Percentiles rank a stretch among this genome's conserved stretches.
Conservation (phyloP, 768 basidiomycete species). For the Bullera alba region DNA sequence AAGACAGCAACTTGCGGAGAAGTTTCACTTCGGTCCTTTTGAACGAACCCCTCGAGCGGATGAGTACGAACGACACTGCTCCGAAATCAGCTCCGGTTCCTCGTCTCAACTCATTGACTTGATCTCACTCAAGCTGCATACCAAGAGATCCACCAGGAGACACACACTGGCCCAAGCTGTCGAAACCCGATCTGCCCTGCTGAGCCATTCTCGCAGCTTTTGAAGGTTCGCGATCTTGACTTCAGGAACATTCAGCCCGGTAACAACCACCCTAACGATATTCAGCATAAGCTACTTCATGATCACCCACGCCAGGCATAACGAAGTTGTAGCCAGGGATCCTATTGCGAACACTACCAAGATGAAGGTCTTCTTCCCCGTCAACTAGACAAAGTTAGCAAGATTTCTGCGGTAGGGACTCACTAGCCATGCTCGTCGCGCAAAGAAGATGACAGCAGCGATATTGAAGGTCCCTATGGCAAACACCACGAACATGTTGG, state of each 20-base stretch:
- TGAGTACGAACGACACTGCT: not conserved
- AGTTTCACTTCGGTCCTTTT: not conserved
- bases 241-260: not conserved
- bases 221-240: not conserved
- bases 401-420: not conserved
- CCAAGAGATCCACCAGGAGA: not conserved
- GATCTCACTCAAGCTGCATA: not conserved
- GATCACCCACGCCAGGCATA: not conserved
- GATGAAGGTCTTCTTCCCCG: not conserved
- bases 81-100: not conserved
- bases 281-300: not conserved
- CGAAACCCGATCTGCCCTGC: too few relatives aligned
- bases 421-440: constrained; percentile 12
- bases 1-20: not conserved
- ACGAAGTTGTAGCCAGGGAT: not conserved
- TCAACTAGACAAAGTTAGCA: not conserved
- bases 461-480: constrained; percentile 9
- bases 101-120: too few relatives aligned
- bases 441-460: constrained; percentile 10
- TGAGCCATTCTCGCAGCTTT: not conserved
- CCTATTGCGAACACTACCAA: not conserved
- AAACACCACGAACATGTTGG: constrained; percentile 6
- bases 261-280: not conserved
- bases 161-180: not conserved
- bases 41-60: not conserved